Conservation (phyloP, 75 land plant genomes). For the Azolla pinnata region DNA sequence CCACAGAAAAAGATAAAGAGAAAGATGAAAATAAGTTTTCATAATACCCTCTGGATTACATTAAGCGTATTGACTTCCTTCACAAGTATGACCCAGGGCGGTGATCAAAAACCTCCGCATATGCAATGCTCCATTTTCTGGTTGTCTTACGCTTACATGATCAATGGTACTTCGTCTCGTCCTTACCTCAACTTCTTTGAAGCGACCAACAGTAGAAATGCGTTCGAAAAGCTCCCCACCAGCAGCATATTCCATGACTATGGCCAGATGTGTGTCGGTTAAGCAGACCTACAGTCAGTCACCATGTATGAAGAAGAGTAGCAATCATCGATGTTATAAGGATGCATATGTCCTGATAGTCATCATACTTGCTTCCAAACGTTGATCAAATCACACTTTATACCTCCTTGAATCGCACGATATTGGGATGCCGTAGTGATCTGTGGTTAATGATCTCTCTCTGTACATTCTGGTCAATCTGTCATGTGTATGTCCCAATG, state of each 20-base stretch:
- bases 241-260: conserved; percentile 79
- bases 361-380: not conserved
- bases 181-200: conserved; percentile 68
- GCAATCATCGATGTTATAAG: too few species aligned
- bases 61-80: too few species aligned
- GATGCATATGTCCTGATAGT: not conserved
- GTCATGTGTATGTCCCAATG: not conserved
- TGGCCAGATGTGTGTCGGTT: conserved; percentile 81
- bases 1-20: too few species aligned
- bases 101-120: too few species aligned
- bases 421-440: conserved; percentile 52
- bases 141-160: too few species aligned
- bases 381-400: not conserved
- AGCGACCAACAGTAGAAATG: conserved; percentile 62
- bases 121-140: too few species aligned
- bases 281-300: conserved; percentile 52
- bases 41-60: too few species aligned
- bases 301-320: too few species aligned
- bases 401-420: conserved; percentile 67
- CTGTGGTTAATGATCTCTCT: conserved; percentile 66
- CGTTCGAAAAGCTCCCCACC: conserved; percentile 82
- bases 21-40: too few species aligned
- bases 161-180: too few species aligned
- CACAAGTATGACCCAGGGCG: too few species aligned
- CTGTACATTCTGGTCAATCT: conserved; percentile 62